Evolutionary conservation across 805 yeast genomes (phyloP), one percentile per base, ranked within the genome.

Genomic region (Kodamaea neixiangensis): DNA sequence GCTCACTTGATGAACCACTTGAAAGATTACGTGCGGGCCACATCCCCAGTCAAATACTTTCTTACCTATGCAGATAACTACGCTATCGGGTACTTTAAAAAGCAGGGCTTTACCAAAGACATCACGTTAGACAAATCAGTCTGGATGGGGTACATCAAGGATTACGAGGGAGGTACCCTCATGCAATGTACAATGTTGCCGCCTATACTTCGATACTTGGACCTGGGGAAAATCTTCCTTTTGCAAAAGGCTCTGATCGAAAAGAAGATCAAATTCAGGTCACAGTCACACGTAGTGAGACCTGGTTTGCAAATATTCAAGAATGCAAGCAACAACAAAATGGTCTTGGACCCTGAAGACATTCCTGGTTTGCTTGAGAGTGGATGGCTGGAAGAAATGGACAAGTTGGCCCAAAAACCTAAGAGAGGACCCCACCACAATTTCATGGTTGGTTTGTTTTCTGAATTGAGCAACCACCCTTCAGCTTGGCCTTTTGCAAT

Each of bases 331-430:
- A 57, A 76, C 71, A 49, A 76, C 71, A 62, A 81, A 79, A 45
- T 58, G 7, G 50, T 48, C 14, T 64, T 89, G n/a, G 91, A 90
- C 61, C 96, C 98, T 5, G 73, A 75, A 13, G 76, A 72, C 40
- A 90, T 94, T 17, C 98, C 99, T 0, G 99, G 99, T 0, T 75
- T 94, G 46, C 78, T 81, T 57, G 98, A 92, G 65, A 88, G 96
- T 3, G 99, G 99, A 0, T 94, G 99, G 99, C 89, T 96, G 29
- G 94, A 93, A 34, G 99, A 93, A 67, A 92, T 94, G 96, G 99
- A 94, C 67, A 93, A 90, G 59, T 73, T 94, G 52, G 98, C 98
- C 0, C 93, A 96, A 62, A 82, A 90, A 63, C 98, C 99, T 1
- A 90, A 91, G 66, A 76, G 97, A 50, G 89, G 96, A 1, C 97